phyloP scores from a whole-genome alignment of 148 eudicot species.

The Salicornia ramosissima region DNA sequence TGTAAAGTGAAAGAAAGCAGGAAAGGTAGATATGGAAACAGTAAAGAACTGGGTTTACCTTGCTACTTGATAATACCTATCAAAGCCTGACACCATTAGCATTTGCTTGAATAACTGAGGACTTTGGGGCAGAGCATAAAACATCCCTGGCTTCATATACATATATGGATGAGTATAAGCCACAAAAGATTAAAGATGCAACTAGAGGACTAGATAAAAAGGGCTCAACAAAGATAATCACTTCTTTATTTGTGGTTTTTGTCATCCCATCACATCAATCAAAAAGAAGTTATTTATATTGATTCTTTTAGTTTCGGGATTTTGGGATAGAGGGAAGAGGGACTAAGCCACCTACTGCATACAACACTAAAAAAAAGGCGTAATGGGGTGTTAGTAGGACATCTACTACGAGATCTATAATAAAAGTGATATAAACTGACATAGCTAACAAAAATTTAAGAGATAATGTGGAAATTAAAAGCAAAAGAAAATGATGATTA shows the following conservation, averaged over 20 bases:
- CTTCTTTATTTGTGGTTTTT: neutral
- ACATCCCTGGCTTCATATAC: slow-evolving; percentile 87
- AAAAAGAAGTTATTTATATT: neutral
- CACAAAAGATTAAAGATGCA: slow-evolving; percentile 2
- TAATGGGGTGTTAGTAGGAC: neutral
- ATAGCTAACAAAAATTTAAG: no score
- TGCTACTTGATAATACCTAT: slow-evolving; percentile 94
- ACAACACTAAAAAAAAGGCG: neutral
- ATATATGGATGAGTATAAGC: slow-evolving; percentile 29
- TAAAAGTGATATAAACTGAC: no score
- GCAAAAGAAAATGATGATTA: no score
- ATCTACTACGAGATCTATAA: neutral
- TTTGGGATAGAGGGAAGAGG: neutral
- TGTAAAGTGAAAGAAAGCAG: slow-evolving; percentile 2
- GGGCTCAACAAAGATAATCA: neutral
- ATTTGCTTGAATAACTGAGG: slow-evolving; percentile 98
- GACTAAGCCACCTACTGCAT: neutral
- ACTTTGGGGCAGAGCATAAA: slow-evolving; percentile 98
- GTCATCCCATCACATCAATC: neutral
- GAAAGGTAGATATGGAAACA: slow-evolving; percentile 5
- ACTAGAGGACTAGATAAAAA: neutral
- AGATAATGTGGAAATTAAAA: no score
- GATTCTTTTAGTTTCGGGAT: neutral
- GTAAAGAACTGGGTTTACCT: slow-evolving; percentile 39
- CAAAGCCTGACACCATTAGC: slow-evolving; percentile 95